Evolutionary conservation across 2,329 filamentous ascomycete species (phyloP).

Genomic region (Purpureocillium takamizusanense): DNA sequence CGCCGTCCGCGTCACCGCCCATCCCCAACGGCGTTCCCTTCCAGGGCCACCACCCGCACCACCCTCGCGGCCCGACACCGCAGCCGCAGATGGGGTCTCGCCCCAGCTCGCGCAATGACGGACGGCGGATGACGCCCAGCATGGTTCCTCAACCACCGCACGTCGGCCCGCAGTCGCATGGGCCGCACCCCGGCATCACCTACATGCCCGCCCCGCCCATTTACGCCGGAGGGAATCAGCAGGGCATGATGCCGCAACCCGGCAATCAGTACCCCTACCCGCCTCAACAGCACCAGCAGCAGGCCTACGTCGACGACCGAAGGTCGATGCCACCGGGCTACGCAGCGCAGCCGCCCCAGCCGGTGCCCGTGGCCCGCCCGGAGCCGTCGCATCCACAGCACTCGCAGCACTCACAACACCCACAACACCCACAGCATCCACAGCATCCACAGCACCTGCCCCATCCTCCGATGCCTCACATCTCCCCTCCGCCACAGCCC

Average conservation of each 20-base stretch:
- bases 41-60: conserved; percentile 37
- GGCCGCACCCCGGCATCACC: conserved; percentile 53
- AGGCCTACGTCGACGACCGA: conserved; percentile 68
- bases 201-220: conserved; percentile 83
- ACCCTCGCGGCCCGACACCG: conserved; percentile 67
- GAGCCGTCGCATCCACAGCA: conserved; percentile 52
- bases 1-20: conserved; percentile 80
- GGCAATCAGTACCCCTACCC: conserved; percentile 29
- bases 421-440: conserved; percentile 48
- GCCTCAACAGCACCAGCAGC: conserved; percentile 36
- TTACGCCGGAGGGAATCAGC: conserved; percentile 47
- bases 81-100: conserved; percentile 63
- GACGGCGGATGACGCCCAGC: conserved; percentile 65
- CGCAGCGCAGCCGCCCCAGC: conserved; percentile 46
- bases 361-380: conserved; percentile 36
- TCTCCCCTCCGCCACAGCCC: conserved; percentile 34
- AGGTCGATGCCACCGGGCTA: conserved; percentile 62
- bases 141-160: conserved; percentile 52
- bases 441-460: conserved; percentile 44
- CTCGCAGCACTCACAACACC: conserved; percentile 50
- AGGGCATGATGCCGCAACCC: conserved; percentile 26
- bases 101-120: conserved; percentile 67
- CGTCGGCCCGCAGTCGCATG: conserved; percentile 46
- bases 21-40: conserved; percentile 70
- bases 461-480: conserved; percentile 36